Conservation (phyloP, 345 rosid genomes). For the Erysimum cheiranthoides region DNA sequence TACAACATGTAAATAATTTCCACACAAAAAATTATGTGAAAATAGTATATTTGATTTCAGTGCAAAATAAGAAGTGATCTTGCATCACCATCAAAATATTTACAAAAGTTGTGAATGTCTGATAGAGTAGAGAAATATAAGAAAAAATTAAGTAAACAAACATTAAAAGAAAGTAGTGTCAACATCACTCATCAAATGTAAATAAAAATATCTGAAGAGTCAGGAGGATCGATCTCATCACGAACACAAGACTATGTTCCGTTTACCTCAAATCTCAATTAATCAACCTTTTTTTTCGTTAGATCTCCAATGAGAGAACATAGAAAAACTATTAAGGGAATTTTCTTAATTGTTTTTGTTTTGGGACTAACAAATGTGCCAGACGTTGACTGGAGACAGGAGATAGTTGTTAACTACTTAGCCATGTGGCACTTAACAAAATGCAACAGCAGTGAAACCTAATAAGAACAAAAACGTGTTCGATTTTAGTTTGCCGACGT, state of each 20-base stretch:
- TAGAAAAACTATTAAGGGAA: conserved; percentile 4
- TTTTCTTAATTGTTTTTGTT: conserved; percentile 3
- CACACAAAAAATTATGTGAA: not conserved
- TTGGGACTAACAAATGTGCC: not conserved
- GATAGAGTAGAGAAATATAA: too few species aligned
- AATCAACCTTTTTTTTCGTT: not conserved
- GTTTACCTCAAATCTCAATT: conserved; percentile 10
- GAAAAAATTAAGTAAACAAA: not conserved
- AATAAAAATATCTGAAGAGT: conserved; percentile 9
- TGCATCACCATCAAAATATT: not conserved
- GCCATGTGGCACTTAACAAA: conserved; percentile 34
- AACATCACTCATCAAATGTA: not conserved
- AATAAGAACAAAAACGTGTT: conserved; percentile 32
- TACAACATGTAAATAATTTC: not conserved
- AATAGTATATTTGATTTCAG: not conserved
- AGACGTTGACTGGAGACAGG: conserved; percentile 30
- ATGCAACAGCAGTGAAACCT: conserved; percentile 25
- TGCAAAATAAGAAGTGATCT: not conserved
- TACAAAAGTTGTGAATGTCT: not conserved
- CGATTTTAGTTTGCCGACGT: conserved; percentile 19
- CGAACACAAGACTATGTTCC: conserved; percentile 18
- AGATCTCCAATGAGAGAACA: conserved; percentile 23
- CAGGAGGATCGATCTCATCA: not conserved
- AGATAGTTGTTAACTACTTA: conserved; percentile 25
- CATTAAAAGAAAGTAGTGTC: not conserved